Base-by-base conservation (phyloP, 202 grass and related monocot species). In the Panicum virgatum region DNA sequence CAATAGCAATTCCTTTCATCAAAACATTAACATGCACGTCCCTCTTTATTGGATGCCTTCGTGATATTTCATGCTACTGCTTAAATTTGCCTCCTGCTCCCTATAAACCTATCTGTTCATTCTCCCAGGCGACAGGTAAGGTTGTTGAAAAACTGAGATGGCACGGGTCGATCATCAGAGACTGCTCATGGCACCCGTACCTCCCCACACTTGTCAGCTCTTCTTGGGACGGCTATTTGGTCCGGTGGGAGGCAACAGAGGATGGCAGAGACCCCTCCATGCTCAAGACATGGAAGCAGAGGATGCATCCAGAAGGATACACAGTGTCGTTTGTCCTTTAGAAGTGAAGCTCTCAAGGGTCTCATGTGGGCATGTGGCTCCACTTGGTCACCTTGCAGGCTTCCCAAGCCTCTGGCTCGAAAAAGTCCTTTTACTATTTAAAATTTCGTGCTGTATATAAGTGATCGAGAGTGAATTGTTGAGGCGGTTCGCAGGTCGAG, bases 121-220 rank as follows among this genome's bases (percentile, higher is more conserved):
- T 46, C n/a, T 25, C n/a, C 36, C 68, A 93, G 88, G 76, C 91
- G 38, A 91, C 74, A 0, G 92, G 95, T 53, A 48, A 77, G 53
- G 72, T 72, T 29, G 84, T 82, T 0, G 74, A 91, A 45, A 93
- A 48, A 69, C 90, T 94, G n/a, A 79, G 57, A 2, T 89, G 90
- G 95, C 92, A 97, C 3, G 54, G 42, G 5, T 86, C 83, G 0
- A 88, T 90, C 74, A 90, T 97, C 51, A 92, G 94, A 87, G 94
- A 97, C 73, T 97, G 94, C 48, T 85, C 85, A 67, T 97, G 94
- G 94, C 94, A 97, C 63, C 94, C 94, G 0, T 77, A 87, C 78
- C 29, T 74, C 15, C 92, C 88, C 18, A 89, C 81, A 1, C 81
- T 94, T 1, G 79, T 97, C 42, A 94, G 88, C 79, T 97, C 94